Evolutionary conservation across 2,329 filamentous ascomycete species (phyloP).

Genomic region (Fusarium sp.): DNA sequence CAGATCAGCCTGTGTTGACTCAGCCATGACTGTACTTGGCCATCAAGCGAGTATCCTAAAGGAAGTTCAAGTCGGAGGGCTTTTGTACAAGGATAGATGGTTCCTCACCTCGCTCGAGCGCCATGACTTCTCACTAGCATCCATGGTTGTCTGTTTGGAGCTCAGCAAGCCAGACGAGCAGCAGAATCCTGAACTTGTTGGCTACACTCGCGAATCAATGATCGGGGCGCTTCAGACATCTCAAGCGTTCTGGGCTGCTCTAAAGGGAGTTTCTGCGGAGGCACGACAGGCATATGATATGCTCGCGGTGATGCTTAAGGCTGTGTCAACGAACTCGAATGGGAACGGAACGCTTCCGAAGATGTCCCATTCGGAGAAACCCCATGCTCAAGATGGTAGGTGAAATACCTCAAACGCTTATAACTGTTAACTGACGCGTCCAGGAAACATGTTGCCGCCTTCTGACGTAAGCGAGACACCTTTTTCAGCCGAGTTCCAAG

Average conservation of each 20-base stretch:
- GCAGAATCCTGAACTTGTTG: conserved; percentile 3
- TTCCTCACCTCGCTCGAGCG: conserved; percentile 32
- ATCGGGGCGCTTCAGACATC: conserved; percentile 29
- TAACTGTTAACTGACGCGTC: neutral
- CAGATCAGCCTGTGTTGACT: conserved; percentile 20
- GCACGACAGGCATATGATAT: conserved; percentile 32
- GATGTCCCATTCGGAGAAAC: neutral
- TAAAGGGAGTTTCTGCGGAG: conserved; percentile 27
- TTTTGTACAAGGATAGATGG: conserved; percentile 30
- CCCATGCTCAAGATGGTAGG: neutral
- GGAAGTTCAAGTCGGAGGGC: conserved; percentile 33
- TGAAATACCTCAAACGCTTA: neutral
- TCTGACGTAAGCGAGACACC: neutral
- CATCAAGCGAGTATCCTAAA: conserved; percentile 36
- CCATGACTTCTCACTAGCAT: conserved; percentile 39
- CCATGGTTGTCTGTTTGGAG: conserved; percentile 40
- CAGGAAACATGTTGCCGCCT: neutral
- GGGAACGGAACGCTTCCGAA: neutral
- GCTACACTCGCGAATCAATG: conserved; percentile 6
- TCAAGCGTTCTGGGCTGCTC: conserved; percentile 24
- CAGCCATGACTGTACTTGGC: conserved; percentile 21
- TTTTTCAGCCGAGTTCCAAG: conserved; percentile 17
- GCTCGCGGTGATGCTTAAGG: conserved; percentile 34
- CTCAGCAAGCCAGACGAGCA: conserved; percentile 12
- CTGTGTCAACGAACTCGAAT: neutral